phyloP scores from a whole-genome alignment of 1,284 basidiomycete genomes.

The Ceratobasidium papillatum region DNA sequence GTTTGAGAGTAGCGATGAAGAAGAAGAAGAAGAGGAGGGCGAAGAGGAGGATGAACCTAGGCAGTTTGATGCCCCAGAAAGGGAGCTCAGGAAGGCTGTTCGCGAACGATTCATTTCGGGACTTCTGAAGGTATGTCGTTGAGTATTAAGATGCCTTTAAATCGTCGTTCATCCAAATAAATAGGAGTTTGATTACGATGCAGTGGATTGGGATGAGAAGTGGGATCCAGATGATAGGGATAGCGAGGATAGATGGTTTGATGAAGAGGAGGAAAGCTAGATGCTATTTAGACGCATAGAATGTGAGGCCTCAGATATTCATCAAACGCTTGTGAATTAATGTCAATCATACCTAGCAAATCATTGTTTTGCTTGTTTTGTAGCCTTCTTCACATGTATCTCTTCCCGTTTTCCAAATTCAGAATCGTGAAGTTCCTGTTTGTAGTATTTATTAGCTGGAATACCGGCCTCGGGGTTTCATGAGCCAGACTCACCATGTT shows the following conservation, averaged over 20 bases:
- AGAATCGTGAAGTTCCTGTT: slow-evolving; percentile 88
- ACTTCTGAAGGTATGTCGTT: slow-evolving; percentile 66
- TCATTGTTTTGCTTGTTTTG: slow-evolving; percentile 40
- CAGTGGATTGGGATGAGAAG: slow-evolving; percentile 76
- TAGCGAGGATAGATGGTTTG: slow-evolving; percentile 77
- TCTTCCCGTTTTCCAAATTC: slow-evolving; percentile 90
- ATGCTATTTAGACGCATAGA: not conserved
- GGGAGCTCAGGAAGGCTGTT: slow-evolving; percentile 54
- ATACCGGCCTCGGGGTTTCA: not conserved
- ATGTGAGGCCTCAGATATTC: not conserved
- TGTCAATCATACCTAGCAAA: not conserved
- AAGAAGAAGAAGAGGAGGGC: slow-evolving; percentile 51
- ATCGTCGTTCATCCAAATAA: slow-evolving; percentile 10
- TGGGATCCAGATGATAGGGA: slow-evolving; percentile 70
- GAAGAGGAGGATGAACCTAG: slow-evolving; percentile 47
- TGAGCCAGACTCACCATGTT: slow-evolving; percentile 75
- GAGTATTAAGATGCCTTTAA: slow-evolving; percentile 14
- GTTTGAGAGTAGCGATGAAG: slow-evolving; percentile 63
- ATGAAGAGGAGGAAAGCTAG: slow-evolving; percentile 66
- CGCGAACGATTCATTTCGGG: slow-evolving; percentile 79
- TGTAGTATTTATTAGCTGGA: not conserved
- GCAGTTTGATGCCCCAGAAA: slow-evolving; percentile 54
- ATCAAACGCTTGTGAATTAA: not conserved
- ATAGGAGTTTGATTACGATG: slow-evolving; percentile 74
- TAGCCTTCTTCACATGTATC: slow-evolving; percentile 72